These are phyloP conservation scores for Syzygium jambos DNA, from an alignment of 345 rosid species.

Conservation along the genomic window DNA sequence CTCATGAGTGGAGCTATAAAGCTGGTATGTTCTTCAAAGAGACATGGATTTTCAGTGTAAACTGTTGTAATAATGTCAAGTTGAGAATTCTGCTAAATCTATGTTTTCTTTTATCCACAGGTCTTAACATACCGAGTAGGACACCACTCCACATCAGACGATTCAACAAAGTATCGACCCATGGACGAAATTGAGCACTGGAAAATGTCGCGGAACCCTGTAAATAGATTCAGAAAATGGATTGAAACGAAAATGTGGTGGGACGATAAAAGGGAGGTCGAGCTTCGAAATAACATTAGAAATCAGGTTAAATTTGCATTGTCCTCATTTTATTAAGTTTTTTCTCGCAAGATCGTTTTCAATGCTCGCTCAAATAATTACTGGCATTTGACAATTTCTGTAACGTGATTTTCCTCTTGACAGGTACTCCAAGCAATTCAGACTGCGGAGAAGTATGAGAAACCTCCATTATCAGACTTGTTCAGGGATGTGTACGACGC, in stretches of 20 bases:
- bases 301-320: slow-evolving; percentile 29
- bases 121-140: slow-evolving; percentile 69
- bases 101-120: slow-evolving; percentile 13
- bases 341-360: not conserved
- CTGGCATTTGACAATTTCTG: not conserved
- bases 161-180: slow-evolving; percentile 67
- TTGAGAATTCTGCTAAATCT: not conserved
- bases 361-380: not conserved
- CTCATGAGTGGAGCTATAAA: not conserved
- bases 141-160: slow-evolving; percentile 86
- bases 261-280: slow-evolving; percentile 46
- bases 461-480: slow-evolving; percentile 46
- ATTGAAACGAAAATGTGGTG: slow-evolving; percentile 68
- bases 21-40: not conserved
- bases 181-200: slow-evolving; percentile 57
- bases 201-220: slow-evolving; percentile 60
- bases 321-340: not conserved
- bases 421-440: slow-evolving; percentile 63
- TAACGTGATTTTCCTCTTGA: not conserved
- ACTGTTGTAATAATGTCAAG: not conserved
- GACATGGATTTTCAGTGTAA: not conserved
- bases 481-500: slow-evolving; percentile 63
- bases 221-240: slow-evolving; percentile 59
- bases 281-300: slow-evolving; percentile 38
- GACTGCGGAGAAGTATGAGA: slow-evolving; percentile 50